Percentiles rank a stretch among this genome's conserved stretches.
These are phyloP conservation scores for Mycosarcoma mackinlayi DNA, from an alignment of 1,284 basidiomycete species.

Conservation along the genomic window DNA sequence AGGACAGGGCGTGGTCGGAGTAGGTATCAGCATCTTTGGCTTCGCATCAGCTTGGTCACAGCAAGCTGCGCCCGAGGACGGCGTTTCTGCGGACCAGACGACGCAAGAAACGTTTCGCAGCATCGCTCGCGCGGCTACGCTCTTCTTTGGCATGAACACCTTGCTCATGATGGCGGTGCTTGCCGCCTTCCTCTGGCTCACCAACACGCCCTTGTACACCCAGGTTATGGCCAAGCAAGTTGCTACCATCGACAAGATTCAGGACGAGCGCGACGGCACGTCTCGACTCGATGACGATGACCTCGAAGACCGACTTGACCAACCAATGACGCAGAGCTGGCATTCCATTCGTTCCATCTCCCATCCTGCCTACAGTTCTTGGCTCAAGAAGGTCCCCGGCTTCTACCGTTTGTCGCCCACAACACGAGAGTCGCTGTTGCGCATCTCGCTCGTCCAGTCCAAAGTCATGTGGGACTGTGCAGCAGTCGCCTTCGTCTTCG, in stretches of 20 bases:
- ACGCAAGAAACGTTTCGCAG: constrained; percentile 24
- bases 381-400: constrained; percentile 42
- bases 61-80: constrained; percentile 3
- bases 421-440: constrained; percentile 39
- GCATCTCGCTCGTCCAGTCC: constrained; percentile 48
- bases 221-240: constrained; percentile 53
- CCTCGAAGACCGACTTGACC: constrained; percentile 11
- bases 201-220: constrained; percentile 34
- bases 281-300: constrained; percentile 13
- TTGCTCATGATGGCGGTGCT: constrained; percentile 43
- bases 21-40: constrained; percentile 56
- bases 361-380: constrained; percentile 39
- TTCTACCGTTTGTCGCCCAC: constrained; percentile 34
- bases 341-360: constrained; percentile 48
- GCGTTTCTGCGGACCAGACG: constrained; percentile 5
- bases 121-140: constrained; percentile 47
- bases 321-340: constrained; percentile 43
- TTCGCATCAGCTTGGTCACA: constrained; percentile 54
- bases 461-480: constrained; percentile 51
- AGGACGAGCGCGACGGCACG: constrained; percentile 20
- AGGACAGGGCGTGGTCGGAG: constrained; percentile 59
- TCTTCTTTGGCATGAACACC: constrained; percentile 51
- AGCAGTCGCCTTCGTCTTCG: constrained; percentile 43
- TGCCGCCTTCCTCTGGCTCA: constrained; percentile 40
- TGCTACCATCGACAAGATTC: constrained; percentile 41